Evolutionary conservation across 805 yeast genomes (phyloP).

Genomic region (Zygoascus tannicola): DNA sequence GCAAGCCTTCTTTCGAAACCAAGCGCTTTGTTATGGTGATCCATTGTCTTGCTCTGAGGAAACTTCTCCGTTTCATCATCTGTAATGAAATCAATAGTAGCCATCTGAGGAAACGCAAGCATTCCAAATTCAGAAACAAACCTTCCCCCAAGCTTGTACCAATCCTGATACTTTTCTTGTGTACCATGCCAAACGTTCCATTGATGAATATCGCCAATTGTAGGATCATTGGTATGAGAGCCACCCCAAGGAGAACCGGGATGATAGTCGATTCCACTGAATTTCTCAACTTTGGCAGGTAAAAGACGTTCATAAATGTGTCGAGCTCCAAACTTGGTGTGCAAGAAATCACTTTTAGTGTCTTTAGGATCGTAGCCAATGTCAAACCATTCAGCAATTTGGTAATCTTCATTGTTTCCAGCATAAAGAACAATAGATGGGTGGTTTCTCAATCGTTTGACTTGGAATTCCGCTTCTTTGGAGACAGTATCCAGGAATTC

Average conservation of each 20-base stretch:
- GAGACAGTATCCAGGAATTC: constrained; percentile 30
- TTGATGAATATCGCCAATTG: constrained; percentile 43
- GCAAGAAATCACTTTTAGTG: constrained; percentile 11
- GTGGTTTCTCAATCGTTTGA: constrained; percentile 35
- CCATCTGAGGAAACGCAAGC: constrained; percentile 36
- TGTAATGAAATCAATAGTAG: constrained; percentile 32
- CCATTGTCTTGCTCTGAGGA: constrained; percentile 38
- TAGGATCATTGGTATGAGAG: constrained; percentile 28
- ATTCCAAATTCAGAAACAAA: constrained; percentile 49
- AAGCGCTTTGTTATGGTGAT: constrained; percentile 41
- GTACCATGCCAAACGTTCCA: constrained; percentile 53
- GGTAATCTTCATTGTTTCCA: constrained; percentile 44
- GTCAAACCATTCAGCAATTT: constrained; percentile 32
- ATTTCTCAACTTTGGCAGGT: constrained; percentile 29
- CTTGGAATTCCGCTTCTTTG: constrained; percentile 33
- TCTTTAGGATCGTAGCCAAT: constrained; percentile 26
- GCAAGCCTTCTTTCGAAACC: constrained; percentile 41
- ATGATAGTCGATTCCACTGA: constrained; percentile 32
- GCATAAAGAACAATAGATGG: constrained; percentile 34
- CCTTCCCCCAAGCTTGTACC: constrained; percentile 39
- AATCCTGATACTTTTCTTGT: constrained; percentile 41
- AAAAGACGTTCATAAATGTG: constrained; percentile 33
- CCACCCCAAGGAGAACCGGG: constrained; percentile 46
- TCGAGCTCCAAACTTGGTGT: constrained; percentile 35
- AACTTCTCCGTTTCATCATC: constrained; percentile 32